Base-by-base conservation (phyloP, 495 filamentous ascomycete genomes). In the Sphaerosporella brunnea region DNA sequence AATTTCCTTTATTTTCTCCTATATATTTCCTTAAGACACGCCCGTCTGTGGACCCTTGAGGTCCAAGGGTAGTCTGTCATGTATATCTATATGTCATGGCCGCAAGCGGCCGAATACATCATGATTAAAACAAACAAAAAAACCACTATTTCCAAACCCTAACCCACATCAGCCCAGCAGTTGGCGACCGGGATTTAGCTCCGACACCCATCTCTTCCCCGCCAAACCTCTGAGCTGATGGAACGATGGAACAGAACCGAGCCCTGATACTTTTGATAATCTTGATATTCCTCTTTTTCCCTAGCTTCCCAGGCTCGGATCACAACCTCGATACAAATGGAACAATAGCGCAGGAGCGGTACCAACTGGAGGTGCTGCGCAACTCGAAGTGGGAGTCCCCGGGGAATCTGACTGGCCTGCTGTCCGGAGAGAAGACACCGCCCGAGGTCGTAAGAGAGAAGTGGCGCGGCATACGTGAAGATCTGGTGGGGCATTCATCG, bases 161-260 rank as follows among this genome's bases (percentile, higher is more conserved):
- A n/a, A n/a, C n/a, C n/a, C n/a, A n/a, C n/a, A n/a, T n/a, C n/a
- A n/a, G n/a, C n/a, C n/a, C n/a, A n/a, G n/a, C n/a, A n/a, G n/a
- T n/a, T n/a, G n/a, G n/a, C n/a, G n/a, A n/a, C n/a, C n/a, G n/a
- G n/a, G n/a, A n/a, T n/a, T n/a, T n/a, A n/a, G n/a, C n/a, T n/a
- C n/a, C n/a, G n/a, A n/a, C n/a, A n/a, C n/a, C n/a, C n/a, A n/a
- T n/a, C n/a, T n/a, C n/a, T n/a, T n/a, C n/a, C n/a, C n/a, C n/a
- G n/a, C n/a, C n/a, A n/a, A n/a, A n/a, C n/a, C n/a, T n/a, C n/a
- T n/a, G n/a, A n/a, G n/a, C n/a, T n/a, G n/a, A n/a, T n/a, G n/a
- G n/a, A n/a, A n/a, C n/a, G n/a, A 58, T 58, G 55, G 56, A 60
- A 32, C 56, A 60, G 45, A 60, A 57, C 35, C 55, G 56, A 26